These are phyloP conservation scores for Trifolium subterraneum DNA, from an alignment of 306 rosid genomes.

Conservation along the genomic window DNA sequence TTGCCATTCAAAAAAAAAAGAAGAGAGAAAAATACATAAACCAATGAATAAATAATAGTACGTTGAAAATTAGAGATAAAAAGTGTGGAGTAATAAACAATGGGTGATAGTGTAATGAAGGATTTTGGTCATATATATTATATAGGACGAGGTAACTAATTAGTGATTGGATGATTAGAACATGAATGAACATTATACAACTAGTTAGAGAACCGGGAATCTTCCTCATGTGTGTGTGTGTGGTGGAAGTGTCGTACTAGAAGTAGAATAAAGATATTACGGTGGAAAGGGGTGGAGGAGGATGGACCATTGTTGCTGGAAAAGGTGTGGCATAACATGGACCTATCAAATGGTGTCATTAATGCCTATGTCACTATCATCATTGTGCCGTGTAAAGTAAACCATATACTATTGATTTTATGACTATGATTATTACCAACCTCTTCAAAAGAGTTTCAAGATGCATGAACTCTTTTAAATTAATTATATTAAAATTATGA, in stretches of 20 bases:
- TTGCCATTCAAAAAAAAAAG: too few species aligned
- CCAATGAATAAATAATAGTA: too few species aligned
- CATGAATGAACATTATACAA: too few species aligned
- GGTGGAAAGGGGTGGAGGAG: conserved; percentile 30
- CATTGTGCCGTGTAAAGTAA: conserved; percentile 7
- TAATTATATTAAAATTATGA: too few species aligned
- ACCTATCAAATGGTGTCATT: conserved; percentile 6
- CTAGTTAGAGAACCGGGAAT: conserved; percentile 6
- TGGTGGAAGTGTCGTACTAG: conserved; percentile 13
- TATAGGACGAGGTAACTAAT: background rate
- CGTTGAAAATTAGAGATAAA: too few species aligned
- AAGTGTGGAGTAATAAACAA: background rate
- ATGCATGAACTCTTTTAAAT: too few species aligned
- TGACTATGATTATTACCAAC: background rate
- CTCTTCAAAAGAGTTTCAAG: too few species aligned
- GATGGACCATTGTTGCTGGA: conserved; percentile 7
- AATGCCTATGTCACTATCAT: background rate
- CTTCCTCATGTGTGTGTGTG: background rate
- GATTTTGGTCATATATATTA: background rate
- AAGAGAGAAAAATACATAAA: too few species aligned
- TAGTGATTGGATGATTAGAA: background rate
- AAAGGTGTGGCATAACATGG: background rate
- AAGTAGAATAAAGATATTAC: background rate
- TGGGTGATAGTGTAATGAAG: background rate
- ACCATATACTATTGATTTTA: background rate